These are phyloP conservation scores for Zychaea mexicana DNA, from an alignment of 371 early-diverging fungal species.

Conservation along the genomic window DNA sequence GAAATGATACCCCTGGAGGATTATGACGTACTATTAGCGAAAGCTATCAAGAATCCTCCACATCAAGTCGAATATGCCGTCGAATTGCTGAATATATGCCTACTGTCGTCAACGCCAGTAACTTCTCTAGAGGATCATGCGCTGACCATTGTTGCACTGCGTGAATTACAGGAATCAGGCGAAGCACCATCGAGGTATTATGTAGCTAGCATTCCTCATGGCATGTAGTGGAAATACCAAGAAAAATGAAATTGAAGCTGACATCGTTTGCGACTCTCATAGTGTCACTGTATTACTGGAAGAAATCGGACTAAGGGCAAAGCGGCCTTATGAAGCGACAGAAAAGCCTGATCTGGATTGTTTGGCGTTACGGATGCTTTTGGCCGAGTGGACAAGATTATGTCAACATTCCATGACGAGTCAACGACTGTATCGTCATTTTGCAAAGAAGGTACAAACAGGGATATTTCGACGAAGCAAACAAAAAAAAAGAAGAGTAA, in stretches of 20 bases:
- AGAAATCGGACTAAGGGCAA: slow-evolving; percentile 25
- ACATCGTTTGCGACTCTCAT: no score
- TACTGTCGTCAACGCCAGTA: slow-evolving; percentile 58
- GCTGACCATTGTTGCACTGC: slow-evolving; percentile 67
- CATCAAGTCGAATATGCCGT: slow-evolving; percentile 69
- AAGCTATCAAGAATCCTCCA: slow-evolving; percentile 69
- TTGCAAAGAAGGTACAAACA: slow-evolving; percentile 71
- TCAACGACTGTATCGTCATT: slow-evolving; percentile 63
- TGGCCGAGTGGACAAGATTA: slow-evolving; percentile 87
- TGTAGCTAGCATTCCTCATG: no score
- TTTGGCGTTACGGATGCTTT: slow-evolving; percentile 42
- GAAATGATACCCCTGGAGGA: slow-evolving; percentile 77
- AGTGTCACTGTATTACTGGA: slow-evolving; percentile 32
- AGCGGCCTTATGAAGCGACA: slow-evolving; percentile 12
- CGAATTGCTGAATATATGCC: slow-evolving; percentile 69
- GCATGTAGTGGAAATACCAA: neutral
- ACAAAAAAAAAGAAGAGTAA: no score
- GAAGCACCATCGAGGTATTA: slow-evolving; percentile 54
- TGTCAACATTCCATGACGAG: slow-evolving; percentile 78
- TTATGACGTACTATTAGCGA: slow-evolving; percentile 85
- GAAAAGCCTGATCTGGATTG: slow-evolving; percentile 19
- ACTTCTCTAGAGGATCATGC: slow-evolving; percentile 75
- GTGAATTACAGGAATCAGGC: slow-evolving; percentile 35
- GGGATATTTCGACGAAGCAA: no score
- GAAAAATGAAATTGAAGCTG: neutral